phyloP scores from a whole-genome alignment of 192 early-diverging fungal genomes.

The Physocladia obscura region DNA sequence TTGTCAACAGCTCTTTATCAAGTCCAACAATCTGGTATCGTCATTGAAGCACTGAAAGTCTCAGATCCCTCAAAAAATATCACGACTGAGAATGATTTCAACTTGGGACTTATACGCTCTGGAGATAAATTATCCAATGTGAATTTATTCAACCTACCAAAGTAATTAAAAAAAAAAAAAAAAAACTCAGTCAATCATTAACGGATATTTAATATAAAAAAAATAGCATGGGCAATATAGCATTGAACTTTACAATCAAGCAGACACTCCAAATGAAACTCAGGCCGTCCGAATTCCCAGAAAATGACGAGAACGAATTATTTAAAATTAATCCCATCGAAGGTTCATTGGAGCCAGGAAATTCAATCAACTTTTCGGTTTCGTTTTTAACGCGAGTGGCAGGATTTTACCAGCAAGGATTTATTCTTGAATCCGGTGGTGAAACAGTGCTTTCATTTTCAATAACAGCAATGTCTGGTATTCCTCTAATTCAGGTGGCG shows the following conservation, averaged over 20 bases:
- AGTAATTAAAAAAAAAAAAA: not conserved
- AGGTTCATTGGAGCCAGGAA: slow-evolving; percentile 47
- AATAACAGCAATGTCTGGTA: slow-evolving; percentile 51
- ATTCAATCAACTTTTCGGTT: slow-evolving; percentile 47
- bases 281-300: slow-evolving; percentile 34
- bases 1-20: slow-evolving; percentile 40
- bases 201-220: not conserved
- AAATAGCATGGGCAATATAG: slow-evolving; percentile 51
- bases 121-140: slow-evolving; percentile 42
- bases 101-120: slow-evolving; percentile 44
- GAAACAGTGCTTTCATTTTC: slow-evolving; percentile 53
- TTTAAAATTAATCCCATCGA: slow-evolving; percentile 38
- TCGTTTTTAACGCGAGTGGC: slow-evolving; percentile 36
- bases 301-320: slow-evolving; percentile 25
- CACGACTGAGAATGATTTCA: slow-evolving; percentile 42
- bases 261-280: slow-evolving; percentile 31
- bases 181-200: not conserved
- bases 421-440: slow-evolving; percentile 46
- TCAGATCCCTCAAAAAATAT: slow-evolving; percentile 26
- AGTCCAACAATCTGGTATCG: slow-evolving; percentile 45
- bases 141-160: slow-evolving; percentile 52
- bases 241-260: slow-evolving; percentile 47
- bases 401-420: slow-evolving; percentile 54
- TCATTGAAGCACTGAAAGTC: slow-evolving; percentile 40
- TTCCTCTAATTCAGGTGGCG: slow-evolving; percentile 43